Percentiles rank a stretch among this genome's conserved stretches.
phyloP scores from a whole-genome alignment of 176 grass and related monocot species.

The Oryza glaberrima region DNA sequence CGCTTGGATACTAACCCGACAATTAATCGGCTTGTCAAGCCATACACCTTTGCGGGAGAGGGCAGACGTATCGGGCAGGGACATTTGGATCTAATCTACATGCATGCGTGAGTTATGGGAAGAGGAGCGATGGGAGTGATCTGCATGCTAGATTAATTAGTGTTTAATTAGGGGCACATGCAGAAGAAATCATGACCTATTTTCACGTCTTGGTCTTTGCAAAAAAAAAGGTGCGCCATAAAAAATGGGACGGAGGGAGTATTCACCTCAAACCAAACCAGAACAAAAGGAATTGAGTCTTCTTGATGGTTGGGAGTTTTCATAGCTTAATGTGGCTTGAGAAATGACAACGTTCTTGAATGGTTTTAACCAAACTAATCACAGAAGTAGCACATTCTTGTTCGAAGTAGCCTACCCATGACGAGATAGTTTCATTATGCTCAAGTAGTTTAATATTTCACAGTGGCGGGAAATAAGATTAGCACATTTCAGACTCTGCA shows the following conservation, averaged over 20 bases:
- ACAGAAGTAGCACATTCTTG: not conserved
- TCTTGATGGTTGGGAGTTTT: not conserved
- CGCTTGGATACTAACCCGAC: too few species aligned
- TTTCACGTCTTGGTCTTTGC: too few species aligned
- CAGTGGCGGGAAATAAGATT: conserved; percentile 14
- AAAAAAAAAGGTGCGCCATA: too few species aligned
- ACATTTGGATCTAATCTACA: too few species aligned
- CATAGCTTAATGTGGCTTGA: conserved; percentile 4
- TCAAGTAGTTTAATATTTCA: conserved; percentile 4
- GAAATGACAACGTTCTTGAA: conserved; percentile 14
- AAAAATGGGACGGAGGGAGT: not conserved
- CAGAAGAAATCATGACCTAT: too few species aligned
- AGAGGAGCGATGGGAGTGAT: too few species aligned
- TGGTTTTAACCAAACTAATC: conserved; percentile 15
- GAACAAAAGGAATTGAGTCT: conserved; percentile 4
- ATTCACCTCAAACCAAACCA: not conserved
- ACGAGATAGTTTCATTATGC: not conserved
- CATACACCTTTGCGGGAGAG: too few species aligned
- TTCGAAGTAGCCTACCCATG: not conserved
- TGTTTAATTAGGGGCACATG: too few species aligned
- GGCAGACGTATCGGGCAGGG: too few species aligned
- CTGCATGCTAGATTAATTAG: too few species aligned
- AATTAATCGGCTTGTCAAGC: too few species aligned
- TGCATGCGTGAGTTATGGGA: too few species aligned
- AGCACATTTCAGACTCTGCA: not conserved